Evolutionary conservation across 2,329 filamentous ascomycete genomes (phyloP), one percentile per base, ranked within the genome.

Genomic region (Fusarium avenaceum): DNA sequence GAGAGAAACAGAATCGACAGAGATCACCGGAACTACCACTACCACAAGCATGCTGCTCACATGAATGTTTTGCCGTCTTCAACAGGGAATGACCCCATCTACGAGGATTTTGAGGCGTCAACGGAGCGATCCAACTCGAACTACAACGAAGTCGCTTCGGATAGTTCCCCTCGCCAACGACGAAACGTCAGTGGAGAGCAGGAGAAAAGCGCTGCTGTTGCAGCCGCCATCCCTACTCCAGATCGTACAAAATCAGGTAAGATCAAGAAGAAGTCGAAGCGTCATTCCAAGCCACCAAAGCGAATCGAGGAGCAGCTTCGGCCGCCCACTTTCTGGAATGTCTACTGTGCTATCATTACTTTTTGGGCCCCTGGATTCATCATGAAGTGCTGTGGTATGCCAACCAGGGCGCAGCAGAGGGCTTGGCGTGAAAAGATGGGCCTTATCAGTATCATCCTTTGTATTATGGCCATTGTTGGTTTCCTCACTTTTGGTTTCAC

Each of bases 391-490:
- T 96, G 94, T 75, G 94, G 94, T 39, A 96, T 92, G 84, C 89
- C 89, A 9, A 86, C 92, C 45, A 96, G 92, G 79, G 93, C 91
- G 17, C 93, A 98, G 79, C 91, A 94, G 76, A 88, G 93, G 74
- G 96, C 96, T 4, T 99, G 96, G 96, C 89, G 96, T 70, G 96
- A 99, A 78, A 99, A 99, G 85, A 96, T 99, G 85, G 96, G 96
- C 4, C 82, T 99, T 60, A 92, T 97, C 81, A 97, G 94, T 80
- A 89, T 99, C 76, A 99, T 99, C 76, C 76, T 97, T 32, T 76
- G 91, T 63, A 94, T 98, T 76, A 96, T 94, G 84, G 87, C 89
- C 11, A 89, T 94, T 75, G 95, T 99, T 47, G 96, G 96, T 76
- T 99, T 95, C 81, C 83, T 99, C 54, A 99, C 96, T 0, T 99